A percentile compares a stretch with the other conserved stretches of the same genome.
Evolutionary conservation across 1,284 basidiomycete species (phyloP).

Genomic region (Sporisorium iseilematis-ciliati): DNA sequence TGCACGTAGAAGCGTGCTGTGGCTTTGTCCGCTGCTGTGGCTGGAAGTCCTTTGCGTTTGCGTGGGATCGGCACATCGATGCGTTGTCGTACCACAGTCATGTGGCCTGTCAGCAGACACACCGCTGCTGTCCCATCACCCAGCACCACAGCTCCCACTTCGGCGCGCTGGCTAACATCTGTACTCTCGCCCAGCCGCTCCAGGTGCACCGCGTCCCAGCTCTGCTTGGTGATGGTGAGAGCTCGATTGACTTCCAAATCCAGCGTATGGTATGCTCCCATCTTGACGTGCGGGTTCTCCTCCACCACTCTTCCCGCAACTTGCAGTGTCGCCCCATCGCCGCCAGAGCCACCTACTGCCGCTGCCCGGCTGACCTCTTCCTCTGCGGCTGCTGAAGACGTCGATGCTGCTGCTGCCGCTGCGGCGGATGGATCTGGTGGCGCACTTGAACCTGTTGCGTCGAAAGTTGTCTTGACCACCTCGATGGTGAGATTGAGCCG

Average conservation of each 20-base stretch:
- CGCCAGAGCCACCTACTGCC: slow-evolving; percentile 42
- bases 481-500: slow-evolving; percentile 85
- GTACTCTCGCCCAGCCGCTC: slow-evolving; percentile 87
- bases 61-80: slow-evolving; percentile 91
- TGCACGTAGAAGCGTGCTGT: slow-evolving; percentile 80
- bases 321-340: slow-evolving; percentile 76
- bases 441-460: slow-evolving; percentile 59
- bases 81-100: slow-evolving; percentile 92
- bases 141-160: slow-evolving; percentile 94
- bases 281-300: slow-evolving; percentile 91
- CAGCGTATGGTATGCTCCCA: slow-evolving; percentile 95
- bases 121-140: slow-evolving; percentile 92
- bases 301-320: slow-evolving; percentile 88
- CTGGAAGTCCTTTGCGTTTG: slow-evolving; percentile 73
- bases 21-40: slow-evolving; percentile 59
- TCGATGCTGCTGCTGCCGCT: slow-evolving; percentile 27
- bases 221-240: slow-evolving; percentile 86
- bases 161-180: slow-evolving; percentile 90
- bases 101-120: slow-evolving; percentile 93
- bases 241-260: slow-evolving; percentile 94
- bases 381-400: slow-evolving; percentile 31
- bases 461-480: slow-evolving; percentile 76
- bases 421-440: slow-evolving; percentile 59
- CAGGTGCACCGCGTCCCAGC: slow-evolving; percentile 91
- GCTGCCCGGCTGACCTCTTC: slow-evolving; percentile 47